Evolutionary conservation across 228 moss, liverwort and hornwort species (phyloP).

Genomic region (Sphagnum magellanicum): DNA sequence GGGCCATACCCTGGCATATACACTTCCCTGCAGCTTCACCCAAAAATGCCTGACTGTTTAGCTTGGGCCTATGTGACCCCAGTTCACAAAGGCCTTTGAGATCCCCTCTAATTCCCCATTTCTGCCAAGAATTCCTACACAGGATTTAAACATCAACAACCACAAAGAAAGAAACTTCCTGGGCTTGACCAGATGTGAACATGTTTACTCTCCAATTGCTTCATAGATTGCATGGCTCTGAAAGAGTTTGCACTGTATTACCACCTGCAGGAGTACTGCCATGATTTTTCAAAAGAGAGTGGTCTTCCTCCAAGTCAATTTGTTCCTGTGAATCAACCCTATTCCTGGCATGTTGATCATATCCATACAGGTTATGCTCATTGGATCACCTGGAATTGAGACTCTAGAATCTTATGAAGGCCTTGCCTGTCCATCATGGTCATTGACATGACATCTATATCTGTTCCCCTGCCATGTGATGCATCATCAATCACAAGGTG

Average conservation of each 20-base stretch:
- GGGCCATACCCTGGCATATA: conserved; percentile 33
- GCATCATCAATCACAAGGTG: conserved; percentile 24
- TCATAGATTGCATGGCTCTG: conserved; percentile 25
- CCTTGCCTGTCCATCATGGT: conserved; percentile 16
- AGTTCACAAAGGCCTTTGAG: conserved; percentile 38
- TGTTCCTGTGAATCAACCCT: conserved; percentile 12
- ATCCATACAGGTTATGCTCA: conserved; percentile 28
- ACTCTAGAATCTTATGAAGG: conserved; percentile 26
- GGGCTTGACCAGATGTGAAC: background rate
- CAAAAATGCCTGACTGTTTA: conserved; percentile 16
- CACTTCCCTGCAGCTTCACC: conserved; percentile 46
- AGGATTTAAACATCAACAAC: background rate
- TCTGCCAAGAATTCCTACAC: conserved; percentile 32
- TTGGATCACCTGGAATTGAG: conserved; percentile 21
- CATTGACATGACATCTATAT: conserved; percentile 2
- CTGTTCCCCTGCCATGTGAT: background rate
- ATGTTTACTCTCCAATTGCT: conserved; percentile 20
- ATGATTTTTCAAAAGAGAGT: conserved; percentile 5
- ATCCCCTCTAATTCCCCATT: conserved; percentile 35
- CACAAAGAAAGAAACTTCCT: background rate
- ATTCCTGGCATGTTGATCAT: conserved; percentile 37
- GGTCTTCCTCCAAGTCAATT: conserved; percentile 5
- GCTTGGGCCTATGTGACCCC: conserved; percentile 26
- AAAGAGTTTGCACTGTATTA: conserved; percentile 7
- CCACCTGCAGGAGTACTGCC: conserved; percentile 10